phyloP scores from a whole-genome alignment of 2,329 filamentous ascomycete species.

The Ophiostoma sp. region DNA sequence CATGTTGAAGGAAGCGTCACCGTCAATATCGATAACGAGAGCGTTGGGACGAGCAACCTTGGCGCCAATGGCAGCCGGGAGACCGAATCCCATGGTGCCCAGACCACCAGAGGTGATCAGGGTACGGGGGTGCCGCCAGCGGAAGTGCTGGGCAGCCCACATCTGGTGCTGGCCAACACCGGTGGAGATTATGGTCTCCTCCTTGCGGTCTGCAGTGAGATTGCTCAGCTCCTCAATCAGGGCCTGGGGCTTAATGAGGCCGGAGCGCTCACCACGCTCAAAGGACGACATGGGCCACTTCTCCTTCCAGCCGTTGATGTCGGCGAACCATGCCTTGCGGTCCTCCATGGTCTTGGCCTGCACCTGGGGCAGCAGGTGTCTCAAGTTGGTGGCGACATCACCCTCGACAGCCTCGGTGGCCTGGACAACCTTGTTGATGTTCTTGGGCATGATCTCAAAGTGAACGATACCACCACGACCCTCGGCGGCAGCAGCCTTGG shows the following conservation, averaged over 20 bases:
- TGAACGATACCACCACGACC: slow-evolving; percentile 90
- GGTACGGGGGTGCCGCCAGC: slow-evolving; percentile 83
- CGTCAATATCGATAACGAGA: slow-evolving; percentile 91
- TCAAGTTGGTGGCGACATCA: slow-evolving; percentile 77
- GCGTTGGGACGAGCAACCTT: slow-evolving; percentile 75
- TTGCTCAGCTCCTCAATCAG: slow-evolving; percentile 87
- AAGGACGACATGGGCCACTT: slow-evolving; percentile 82
- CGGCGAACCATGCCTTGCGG: slow-evolving; percentile 78
- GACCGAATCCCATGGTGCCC: slow-evolving; percentile 91
- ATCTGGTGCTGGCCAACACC: slow-evolving; percentile 98
- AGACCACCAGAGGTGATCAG: slow-evolving; percentile 97
- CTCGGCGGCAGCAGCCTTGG: slow-evolving; percentile 77
- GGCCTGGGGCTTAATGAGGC: slow-evolving; percentile 88
- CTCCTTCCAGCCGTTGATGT: slow-evolving; percentile 87
- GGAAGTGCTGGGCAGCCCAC: slow-evolving; percentile 97
- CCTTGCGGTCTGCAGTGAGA: slow-evolving; percentile 72
- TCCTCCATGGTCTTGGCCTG: slow-evolving; percentile 56
- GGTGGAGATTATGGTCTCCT: slow-evolving; percentile 81
- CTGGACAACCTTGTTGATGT: slow-evolving; percentile 99
- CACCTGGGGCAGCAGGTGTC: slow-evolving; percentile 67
- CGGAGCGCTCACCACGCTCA: slow-evolving; percentile 68
- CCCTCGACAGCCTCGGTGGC: slow-evolving; percentile 93
- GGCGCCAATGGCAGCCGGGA: slow-evolving; percentile 90
- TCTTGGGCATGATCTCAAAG: slow-evolving; percentile 99
- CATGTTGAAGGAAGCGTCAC: slow-evolving; percentile 99